Conservation (phyloP, 805 yeast species). For the Nakazawaea peltata region DNA sequence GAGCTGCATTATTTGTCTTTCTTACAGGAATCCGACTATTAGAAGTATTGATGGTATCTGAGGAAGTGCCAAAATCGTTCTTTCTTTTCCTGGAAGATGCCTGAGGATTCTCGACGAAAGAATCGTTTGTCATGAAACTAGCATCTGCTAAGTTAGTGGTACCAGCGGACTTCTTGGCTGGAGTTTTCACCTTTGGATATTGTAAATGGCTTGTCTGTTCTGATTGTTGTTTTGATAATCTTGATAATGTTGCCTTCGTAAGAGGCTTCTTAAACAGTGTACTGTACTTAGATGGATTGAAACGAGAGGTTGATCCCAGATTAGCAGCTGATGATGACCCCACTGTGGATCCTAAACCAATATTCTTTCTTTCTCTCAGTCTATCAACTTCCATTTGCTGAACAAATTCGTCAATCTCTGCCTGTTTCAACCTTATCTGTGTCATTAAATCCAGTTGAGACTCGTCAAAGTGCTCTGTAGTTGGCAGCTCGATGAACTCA, state of each 20-base stretch:
- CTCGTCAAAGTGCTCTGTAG: conserved; percentile 2
- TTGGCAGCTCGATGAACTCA: conserved; percentile 20
- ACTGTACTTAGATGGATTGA: too few species aligned
- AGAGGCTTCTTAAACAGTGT: conserved; percentile 7
- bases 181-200: not conserved
- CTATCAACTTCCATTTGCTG: too few species aligned
- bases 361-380: too few species aligned
- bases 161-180: not conserved
- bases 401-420: conserved; percentile 2
- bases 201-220: not conserved
- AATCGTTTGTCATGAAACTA: conserved; percentile 5
- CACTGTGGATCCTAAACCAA: too few species aligned
- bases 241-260: conserved; percentile 4
- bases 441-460: conserved; percentile 3
- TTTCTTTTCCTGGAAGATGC: conserved; percentile 2
- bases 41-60: not conserved
- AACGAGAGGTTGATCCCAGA: too few species aligned
- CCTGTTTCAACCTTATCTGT: not conserved
- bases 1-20: not conserved
- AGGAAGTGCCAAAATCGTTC: conserved; percentile 3
- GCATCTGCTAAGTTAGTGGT: conserved; percentile 1
- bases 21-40: conserved; percentile 7
- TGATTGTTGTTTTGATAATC: conserved; percentile 1
- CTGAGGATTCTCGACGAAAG: conserved; percentile 7
- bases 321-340: too few species aligned